phyloP scores from a whole-genome alignment of 768 basidiomycete species.

The Tulasnella sp. region DNA sequence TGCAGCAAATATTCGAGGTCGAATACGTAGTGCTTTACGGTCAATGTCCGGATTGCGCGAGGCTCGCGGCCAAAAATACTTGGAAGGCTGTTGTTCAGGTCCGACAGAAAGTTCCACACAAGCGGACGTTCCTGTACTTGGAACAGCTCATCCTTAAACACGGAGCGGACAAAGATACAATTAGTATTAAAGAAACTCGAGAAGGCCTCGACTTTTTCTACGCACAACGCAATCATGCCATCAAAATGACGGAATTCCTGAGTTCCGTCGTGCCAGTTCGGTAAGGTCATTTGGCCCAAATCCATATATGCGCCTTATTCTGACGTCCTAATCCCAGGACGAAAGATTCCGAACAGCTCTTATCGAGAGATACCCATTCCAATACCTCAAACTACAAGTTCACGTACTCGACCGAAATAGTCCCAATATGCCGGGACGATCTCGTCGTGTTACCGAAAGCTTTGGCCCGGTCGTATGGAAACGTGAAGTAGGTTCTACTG shows the following conservation, averaged over 20 bases:
- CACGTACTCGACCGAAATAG: conserved; percentile 95
- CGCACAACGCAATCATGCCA: conserved; percentile 79
- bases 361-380: conserved; percentile 89
- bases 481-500: conserved; percentile 56
- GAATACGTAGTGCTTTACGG: conserved; percentile 92
- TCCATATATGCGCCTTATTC: not conserved
- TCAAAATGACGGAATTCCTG: conserved; percentile 97
- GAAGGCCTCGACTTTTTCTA: conserved; percentile 99
- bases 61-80: conserved; percentile 95
- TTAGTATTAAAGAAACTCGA: conserved; percentile 84
- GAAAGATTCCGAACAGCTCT: conserved; percentile 90
- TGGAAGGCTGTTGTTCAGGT: conserved; percentile 98
- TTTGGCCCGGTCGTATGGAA: conserved; percentile 75
- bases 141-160: conserved; percentile 97
- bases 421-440: conserved; percentile 97
- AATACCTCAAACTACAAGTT: conserved; percentile 95
- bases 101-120: conserved; percentile 97
- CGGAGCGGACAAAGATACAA: conserved; percentile 93
- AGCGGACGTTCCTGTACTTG: conserved; percentile 94
- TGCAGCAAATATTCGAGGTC: conserved; percentile 96
- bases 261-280: conserved; percentile 79
- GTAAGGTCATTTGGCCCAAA: conserved; percentile 45
- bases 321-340: conserved; percentile 48
- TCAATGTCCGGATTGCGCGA: conserved; percentile 92
- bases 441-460: conserved; percentile 84